These are phyloP conservation scores for Sporothrix pallida DNA, from an alignment of 2,329 filamentous ascomycete genomes.

Conservation along the genomic window DNA sequence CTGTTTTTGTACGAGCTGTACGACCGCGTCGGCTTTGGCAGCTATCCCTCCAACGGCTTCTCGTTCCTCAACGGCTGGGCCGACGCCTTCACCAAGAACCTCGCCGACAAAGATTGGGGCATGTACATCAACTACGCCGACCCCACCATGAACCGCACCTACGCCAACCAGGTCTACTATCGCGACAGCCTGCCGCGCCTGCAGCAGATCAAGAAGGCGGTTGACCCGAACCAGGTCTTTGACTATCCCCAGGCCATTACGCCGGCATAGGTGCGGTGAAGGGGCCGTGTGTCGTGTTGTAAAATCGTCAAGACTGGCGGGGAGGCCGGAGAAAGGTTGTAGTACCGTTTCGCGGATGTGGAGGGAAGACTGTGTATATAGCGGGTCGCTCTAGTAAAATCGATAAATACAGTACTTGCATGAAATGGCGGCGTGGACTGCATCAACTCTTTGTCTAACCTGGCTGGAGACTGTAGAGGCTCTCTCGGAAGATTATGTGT, in stretches of 20 bases:
- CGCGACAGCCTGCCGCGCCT: slow-evolving; percentile 48
- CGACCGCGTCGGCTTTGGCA: slow-evolving; percentile 45
- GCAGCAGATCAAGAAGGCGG: slow-evolving; percentile 48
- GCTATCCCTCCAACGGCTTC: slow-evolving; percentile 48
- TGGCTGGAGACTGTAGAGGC: too few species aligned
- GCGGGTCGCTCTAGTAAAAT: too few species aligned
- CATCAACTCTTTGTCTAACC: too few species aligned
- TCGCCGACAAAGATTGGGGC: slow-evolving; percentile 49
- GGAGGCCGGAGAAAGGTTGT: too few species aligned
- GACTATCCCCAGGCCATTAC: slow-evolving; percentile 48
- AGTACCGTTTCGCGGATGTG: too few species aligned
- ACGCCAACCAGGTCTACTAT: slow-evolving; percentile 58
- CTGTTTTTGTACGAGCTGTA: slow-evolving; percentile 59
- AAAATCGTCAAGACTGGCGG: too few species aligned
- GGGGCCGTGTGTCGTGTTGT: too few species aligned
- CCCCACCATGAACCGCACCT: slow-evolving; percentile 51
- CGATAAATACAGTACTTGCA: too few species aligned
- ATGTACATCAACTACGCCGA: slow-evolving; percentile 63
- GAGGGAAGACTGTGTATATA: too few species aligned
- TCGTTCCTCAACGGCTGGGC: slow-evolving; percentile 52
- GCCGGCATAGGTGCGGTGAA: slow-evolving; percentile 31
- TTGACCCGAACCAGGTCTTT: slow-evolving; percentile 51
- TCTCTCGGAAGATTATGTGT: too few species aligned
- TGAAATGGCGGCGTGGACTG: too few species aligned
- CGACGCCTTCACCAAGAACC: slow-evolving; percentile 42